phyloP scores from a whole-genome alignment of 441 rosid species.

The Oxalis stricta region DNA sequence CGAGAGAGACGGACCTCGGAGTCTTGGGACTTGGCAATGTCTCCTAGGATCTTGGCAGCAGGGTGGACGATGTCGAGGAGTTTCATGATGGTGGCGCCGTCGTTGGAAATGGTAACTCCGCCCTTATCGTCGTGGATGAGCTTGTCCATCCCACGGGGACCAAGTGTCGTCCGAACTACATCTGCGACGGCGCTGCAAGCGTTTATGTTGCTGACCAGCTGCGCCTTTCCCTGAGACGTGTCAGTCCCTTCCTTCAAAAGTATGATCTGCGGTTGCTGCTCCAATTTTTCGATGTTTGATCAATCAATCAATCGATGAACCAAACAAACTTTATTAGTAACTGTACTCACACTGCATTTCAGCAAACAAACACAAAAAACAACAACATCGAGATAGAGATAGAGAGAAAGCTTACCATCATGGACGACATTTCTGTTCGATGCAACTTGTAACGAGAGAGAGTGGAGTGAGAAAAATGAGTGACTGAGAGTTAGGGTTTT shows the following conservation, averaged over 20 bases:
- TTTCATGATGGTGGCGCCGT: conserved; percentile 98
- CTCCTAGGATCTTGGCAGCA: conserved; percentile 94
- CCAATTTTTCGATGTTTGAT: conserved; percentile 6
- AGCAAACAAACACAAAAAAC: too few relatives aligned
- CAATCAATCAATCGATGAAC: not conserved
- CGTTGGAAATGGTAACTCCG: conserved; percentile 83
- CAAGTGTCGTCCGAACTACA: conserved; percentile 76
- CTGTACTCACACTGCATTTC: too few relatives aligned
- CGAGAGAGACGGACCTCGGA: too few relatives aligned
- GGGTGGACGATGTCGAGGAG: conserved; percentile 91
- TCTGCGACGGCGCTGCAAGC: conserved; percentile 90
- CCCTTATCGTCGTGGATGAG: conserved; percentile 96
- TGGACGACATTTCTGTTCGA: conserved; percentile 50
- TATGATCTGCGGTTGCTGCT: conserved; percentile 99
- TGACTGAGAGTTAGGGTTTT: conserved; percentile 18
- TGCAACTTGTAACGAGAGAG: not conserved
- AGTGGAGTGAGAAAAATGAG: not conserved
- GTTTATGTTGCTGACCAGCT: conserved; percentile 86
- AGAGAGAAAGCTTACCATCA: conserved; percentile 43
- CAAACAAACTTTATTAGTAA: too few relatives aligned
- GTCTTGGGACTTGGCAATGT: conserved; percentile 97
- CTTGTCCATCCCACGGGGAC: conserved; percentile 98
- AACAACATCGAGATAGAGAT: conserved; percentile 3
- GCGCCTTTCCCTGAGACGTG: conserved; percentile 91
- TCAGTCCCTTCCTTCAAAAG: conserved; percentile 94